These are phyloP conservation scores for Penicillium vulpinum DNA, from an alignment of 2,329 filamentous ascomycete genomes.

Conservation along the genomic window DNA sequence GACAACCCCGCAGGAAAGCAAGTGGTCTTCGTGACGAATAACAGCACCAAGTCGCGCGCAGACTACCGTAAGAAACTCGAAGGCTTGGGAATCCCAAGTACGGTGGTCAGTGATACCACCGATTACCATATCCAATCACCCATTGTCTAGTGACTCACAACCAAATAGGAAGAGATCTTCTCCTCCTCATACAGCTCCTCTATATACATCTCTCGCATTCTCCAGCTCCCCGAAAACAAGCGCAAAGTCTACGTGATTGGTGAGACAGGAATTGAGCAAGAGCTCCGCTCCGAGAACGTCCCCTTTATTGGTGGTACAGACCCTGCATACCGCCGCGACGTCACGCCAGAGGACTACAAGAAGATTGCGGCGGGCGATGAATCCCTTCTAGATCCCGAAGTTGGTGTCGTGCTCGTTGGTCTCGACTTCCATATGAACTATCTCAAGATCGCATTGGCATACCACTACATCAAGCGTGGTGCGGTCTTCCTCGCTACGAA, in stretches of 20 bases:
- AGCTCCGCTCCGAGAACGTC: slow-evolving; percentile 77
- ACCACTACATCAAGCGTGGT: slow-evolving; percentile 78
- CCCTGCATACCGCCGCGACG: slow-evolving; percentile 71
- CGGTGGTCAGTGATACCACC: slow-evolving; percentile 51
- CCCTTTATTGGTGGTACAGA: slow-evolving; percentile 86
- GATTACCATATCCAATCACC: not conserved
- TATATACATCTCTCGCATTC: slow-evolving; percentile 92
- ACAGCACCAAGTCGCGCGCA: slow-evolving; percentile 90
- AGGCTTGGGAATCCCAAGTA: slow-evolving; percentile 73
- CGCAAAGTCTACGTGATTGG: slow-evolving; percentile 95
- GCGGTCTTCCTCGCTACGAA: slow-evolving; percentile 93
- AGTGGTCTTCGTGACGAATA: slow-evolving; percentile 96
- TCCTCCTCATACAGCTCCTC: slow-evolving; percentile 92
- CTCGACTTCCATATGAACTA: slow-evolving; percentile 96
- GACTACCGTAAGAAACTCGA: slow-evolving; percentile 94
- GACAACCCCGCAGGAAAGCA: slow-evolving; percentile 68
- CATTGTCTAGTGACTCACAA: not conserved
- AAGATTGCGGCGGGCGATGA: slow-evolving; percentile 70
- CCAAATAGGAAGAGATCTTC: slow-evolving; percentile 79
- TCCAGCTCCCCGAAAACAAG: slow-evolving; percentile 73
- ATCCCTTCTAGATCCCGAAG: slow-evolving; percentile 76
- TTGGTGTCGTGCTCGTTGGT: slow-evolving; percentile 84
- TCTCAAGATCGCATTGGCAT: slow-evolving; percentile 80
- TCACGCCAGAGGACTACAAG: slow-evolving; percentile 76
- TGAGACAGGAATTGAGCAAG: slow-evolving; percentile 86